These are phyloP conservation scores for Ogataea hybrid DNA, from an alignment of 1,139 yeast genomes.

Conservation along the genomic window DNA sequence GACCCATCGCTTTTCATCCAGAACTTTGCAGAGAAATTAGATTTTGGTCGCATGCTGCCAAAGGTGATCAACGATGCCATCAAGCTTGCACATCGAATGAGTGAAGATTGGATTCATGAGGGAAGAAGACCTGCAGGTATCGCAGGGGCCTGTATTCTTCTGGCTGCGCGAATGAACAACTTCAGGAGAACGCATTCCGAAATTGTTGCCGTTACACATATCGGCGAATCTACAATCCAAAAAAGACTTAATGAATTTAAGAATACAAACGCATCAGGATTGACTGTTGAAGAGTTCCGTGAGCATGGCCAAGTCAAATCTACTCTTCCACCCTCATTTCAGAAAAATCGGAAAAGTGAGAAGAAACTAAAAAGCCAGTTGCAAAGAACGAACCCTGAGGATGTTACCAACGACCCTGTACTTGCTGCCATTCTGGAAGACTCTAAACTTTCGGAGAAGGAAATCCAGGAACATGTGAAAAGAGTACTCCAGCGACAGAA, in stretches of 20 bases:
- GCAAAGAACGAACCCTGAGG: slow-evolving; percentile 32
- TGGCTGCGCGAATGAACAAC: slow-evolving; percentile 97
- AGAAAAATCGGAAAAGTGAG: slow-evolving; percentile 46
- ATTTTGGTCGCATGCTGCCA: slow-evolving; percentile 67
- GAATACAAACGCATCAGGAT: slow-evolving; percentile 67
- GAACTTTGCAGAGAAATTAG: slow-evolving; percentile 85
- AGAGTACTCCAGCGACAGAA: slow-evolving; percentile 41
- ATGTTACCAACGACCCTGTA: slow-evolving; percentile 37
- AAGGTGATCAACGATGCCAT: slow-evolving; percentile 87
- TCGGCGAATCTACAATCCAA: slow-evolving; percentile 92
- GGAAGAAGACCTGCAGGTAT: slow-evolving; percentile 98
- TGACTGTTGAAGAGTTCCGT: slow-evolving; percentile 76
- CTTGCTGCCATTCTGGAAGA: slow-evolving; percentile 41
- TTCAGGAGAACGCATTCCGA: slow-evolving; percentile 89
- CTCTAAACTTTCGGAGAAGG: slow-evolving; percentile 43
- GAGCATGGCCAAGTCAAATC: slow-evolving; percentile 39
- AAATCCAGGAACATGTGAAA: slow-evolving; percentile 43
- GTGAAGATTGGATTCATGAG: slow-evolving; percentile 91
- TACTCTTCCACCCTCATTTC: slow-evolving; percentile 82
- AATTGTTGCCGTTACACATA: slow-evolving; percentile 92
- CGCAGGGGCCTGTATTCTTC: slow-evolving; percentile 91
- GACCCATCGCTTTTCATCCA: slow-evolving; percentile 94
- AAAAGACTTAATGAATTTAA: slow-evolving; percentile 86
- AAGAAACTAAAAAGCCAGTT: slow-evolving; percentile 35
- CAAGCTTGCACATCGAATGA: slow-evolving; percentile 84